Evolutionary conservation across 1,284 basidiomycete species (phyloP).

Genomic region (Apiotrichum gracile): DNA sequence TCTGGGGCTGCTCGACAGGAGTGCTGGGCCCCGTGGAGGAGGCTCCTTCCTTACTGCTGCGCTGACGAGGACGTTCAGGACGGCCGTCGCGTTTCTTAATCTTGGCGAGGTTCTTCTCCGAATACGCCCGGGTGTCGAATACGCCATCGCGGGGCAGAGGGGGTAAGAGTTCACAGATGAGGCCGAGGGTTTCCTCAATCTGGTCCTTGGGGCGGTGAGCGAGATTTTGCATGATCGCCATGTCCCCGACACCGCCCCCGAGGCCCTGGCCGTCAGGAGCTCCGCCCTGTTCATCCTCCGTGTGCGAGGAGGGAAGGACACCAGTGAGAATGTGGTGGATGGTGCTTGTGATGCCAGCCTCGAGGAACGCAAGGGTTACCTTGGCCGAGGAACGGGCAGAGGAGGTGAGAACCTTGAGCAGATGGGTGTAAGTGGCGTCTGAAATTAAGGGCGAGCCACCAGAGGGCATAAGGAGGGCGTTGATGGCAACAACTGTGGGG

Average conservation of each 20-base stretch:
- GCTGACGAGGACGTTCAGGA: constrained; percentile 12
- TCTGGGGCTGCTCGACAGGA: constrained; percentile 9
- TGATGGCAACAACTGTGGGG: constrained; percentile 76
- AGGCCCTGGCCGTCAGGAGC: constrained; percentile 59
- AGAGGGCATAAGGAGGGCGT: constrained; percentile 74
- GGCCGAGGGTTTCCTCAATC: constrained; percentile 80
- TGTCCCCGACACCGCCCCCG: constrained; percentile 79
- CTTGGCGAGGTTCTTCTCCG: constrained; percentile 68
- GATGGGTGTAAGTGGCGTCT: constrained; percentile 74
- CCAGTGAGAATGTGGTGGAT: constrained; percentile 90
- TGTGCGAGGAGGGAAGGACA: constrained; percentile 64
- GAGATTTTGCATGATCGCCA: constrained; percentile 95
- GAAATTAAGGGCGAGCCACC: constrained; percentile 79
- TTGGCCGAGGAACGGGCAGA: constrained; percentile 78
- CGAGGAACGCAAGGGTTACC: constrained; percentile 74
- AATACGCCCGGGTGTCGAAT: constrained; percentile 83
- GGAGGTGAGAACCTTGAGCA: constrained; percentile 79
- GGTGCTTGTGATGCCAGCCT: constrained; percentile 84
- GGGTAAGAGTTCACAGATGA: constrained; percentile 83
- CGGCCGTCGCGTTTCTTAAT: constrained; percentile 27
- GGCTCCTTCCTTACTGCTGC: neutral
- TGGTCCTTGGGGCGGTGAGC: constrained; percentile 95
- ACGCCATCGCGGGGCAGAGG: constrained; percentile 84
- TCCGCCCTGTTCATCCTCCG: constrained; percentile 60
- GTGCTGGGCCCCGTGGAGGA: constrained; percentile 22